Evolutionary conservation across 1,284 basidiomycete species (phyloP).

Genomic region (Ceraceosorus guamensis): DNA sequence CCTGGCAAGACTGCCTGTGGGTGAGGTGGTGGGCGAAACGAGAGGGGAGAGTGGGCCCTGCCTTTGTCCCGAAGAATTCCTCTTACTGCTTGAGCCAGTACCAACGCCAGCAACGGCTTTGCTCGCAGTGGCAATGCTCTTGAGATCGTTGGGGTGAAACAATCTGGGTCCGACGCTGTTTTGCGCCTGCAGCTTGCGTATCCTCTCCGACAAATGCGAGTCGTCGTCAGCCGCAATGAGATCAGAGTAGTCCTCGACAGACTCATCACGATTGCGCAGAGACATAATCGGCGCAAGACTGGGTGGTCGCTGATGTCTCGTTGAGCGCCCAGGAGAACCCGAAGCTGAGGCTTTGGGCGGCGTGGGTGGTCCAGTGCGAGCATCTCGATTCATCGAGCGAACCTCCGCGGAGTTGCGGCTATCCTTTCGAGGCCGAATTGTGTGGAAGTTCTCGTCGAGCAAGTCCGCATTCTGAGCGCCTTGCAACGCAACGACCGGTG

Average conservation of each 20-base stretch:
- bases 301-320: too few species aligned
- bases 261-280: too few species aligned
- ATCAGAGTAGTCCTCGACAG: slow-evolving; percentile 50
- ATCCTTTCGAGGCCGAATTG: slow-evolving; percentile 22
- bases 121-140: slow-evolving; percentile 8
- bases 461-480: too few species aligned
- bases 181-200: slow-evolving; percentile 25
- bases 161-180: slow-evolving; percentile 3
- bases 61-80: slow-evolving; percentile 14
- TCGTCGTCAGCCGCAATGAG: slow-evolving; percentile 31
- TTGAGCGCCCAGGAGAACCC: too few species aligned
- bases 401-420: too few species aligned
- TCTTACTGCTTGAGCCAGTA: slow-evolving; percentile 8
- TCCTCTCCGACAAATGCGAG: slow-evolving; percentile 19
- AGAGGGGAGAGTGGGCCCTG: slow-evolving; percentile 17
- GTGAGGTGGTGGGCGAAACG: too few species aligned
- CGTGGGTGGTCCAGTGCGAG: not conserved
- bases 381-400: too few species aligned
- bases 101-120: too few species aligned
- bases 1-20: too few species aligned
- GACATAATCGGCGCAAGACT: too few species aligned
- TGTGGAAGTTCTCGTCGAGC: slow-evolving; percentile 52
- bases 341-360: too few species aligned
- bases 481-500: too few species aligned
- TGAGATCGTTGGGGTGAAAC: slow-evolving; percentile 30